phyloP scores from a whole-genome alignment of 345 rosid genomes.

The Zanthoxylum bungeanum region DNA sequence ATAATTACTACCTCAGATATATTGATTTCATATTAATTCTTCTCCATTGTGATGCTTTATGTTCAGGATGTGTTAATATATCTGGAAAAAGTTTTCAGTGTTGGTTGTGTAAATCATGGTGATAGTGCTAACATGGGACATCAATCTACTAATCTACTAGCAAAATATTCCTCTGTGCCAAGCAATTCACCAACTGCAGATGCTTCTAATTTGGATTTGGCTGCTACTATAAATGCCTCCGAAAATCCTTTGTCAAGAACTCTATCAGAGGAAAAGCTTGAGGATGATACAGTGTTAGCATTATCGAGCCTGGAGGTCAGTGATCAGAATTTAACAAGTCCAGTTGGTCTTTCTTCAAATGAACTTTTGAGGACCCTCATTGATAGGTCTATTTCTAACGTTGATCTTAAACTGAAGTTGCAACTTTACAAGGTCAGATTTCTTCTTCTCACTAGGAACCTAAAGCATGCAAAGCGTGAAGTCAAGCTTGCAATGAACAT shows the following conservation, averaged over 20 bases:
- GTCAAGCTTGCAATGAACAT: slow-evolving; percentile 92
- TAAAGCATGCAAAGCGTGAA: slow-evolving; percentile 96
- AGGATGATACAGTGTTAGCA: slow-evolving; percentile 62
- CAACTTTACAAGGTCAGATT: slow-evolving; percentile 91
- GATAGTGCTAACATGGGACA: slow-evolving; percentile 56
- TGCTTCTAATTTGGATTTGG: slow-evolving; percentile 58
- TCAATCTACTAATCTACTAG: slow-evolving; percentile 58
- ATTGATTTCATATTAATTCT: background rate
- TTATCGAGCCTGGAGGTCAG: slow-evolving; percentile 53
- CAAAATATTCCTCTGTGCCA: slow-evolving; percentile 60
- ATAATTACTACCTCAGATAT: slow-evolving; percentile 3
- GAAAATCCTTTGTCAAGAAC: slow-evolving; percentile 71
- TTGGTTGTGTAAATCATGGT: slow-evolving; percentile 53
- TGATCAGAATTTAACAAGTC: slow-evolving; percentile 58
- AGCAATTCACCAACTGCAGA: slow-evolving; percentile 56
- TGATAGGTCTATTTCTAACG: slow-evolving; percentile 52
- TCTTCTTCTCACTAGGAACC: slow-evolving; percentile 82
- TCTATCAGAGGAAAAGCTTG: slow-evolving; percentile 79
- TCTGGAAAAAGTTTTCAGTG: slow-evolving; percentile 74
- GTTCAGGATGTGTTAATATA: slow-evolving; percentile 74
- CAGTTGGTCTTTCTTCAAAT: slow-evolving; percentile 51
- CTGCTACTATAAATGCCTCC: slow-evolving; percentile 43
- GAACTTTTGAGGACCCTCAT: slow-evolving; percentile 57
- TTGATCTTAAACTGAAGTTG: slow-evolving; percentile 87
- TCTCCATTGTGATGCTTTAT: slow-evolving; percentile 14